Evolutionary conservation across 148 eudicot genomes (phyloP), one percentile per base, ranked within the genome.

Genomic region (Suaeda aralocaspica): DNA sequence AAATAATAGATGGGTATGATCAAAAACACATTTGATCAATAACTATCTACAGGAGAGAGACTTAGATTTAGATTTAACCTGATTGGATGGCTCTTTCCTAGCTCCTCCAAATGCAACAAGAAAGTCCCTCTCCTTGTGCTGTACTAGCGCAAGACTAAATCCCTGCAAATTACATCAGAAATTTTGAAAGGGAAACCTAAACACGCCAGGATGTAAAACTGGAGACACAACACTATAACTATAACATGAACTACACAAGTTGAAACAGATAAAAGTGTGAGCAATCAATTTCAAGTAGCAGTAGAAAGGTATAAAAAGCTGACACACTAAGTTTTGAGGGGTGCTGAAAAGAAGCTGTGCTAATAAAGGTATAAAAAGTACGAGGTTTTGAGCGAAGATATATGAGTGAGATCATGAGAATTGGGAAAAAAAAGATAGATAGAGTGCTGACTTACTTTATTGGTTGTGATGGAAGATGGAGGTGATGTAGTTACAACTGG

Each of bases 41-140:
- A 25, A 69, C 58, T 48, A 22, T 39, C 28, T 13, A 18, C 31
- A 29, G 46, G 59, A 66, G 13, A 52, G 68, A 72, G 39, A 58
- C 31, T 29, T 22, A 44, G 3, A 42, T 57, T 46, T 21, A 56
- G 59, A 52, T 49, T 45, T 50, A 61, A 92, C 98, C 98, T 92
- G 94, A 82, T 92, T 84, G 51, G 96, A 90, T 69, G 85, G 83
- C 77, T 92, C 98, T 77, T 88, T 92, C 82, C 78, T 92, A 70
- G 80, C 67, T 72, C 98, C 98, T 44, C 98, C 98, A 79, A 92
- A 92, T 75, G 94, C 96, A 69, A 92, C 88, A 76, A 92, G 90
- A 55, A 81, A 85, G 69, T 92, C 88, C 70, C 87, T 82, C 67
- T 88, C 98, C 74, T 88, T 88, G 77, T 90, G 85, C 49, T 83